These are phyloP conservation scores for Boletus huronensis DNA, from an alignment of 768 basidiomycete species.

Conservation along the genomic window DNA sequence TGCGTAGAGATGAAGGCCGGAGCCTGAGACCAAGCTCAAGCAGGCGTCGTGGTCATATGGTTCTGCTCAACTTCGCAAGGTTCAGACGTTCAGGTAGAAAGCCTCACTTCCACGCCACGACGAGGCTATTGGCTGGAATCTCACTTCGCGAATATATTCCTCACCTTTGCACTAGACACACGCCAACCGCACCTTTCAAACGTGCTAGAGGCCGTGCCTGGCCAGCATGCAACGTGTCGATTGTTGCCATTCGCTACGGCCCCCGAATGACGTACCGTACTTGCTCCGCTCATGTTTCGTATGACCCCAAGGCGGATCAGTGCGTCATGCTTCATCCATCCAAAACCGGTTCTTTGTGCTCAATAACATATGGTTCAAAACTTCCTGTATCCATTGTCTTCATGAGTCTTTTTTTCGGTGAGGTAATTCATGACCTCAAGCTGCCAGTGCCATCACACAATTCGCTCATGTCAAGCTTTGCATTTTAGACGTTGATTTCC, in stretches of 20 bases:
- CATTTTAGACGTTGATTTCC: neutral
- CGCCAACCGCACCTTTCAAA: neutral
- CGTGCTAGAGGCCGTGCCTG: neutral
- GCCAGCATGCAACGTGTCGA: neutral
- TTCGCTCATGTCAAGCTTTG: neutral
- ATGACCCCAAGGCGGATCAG: neutral
- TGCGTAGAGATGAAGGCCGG: neutral
- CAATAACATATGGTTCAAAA: neutral
- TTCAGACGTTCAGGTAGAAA: constrained; percentile 1
- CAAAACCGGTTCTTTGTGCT: neutral
- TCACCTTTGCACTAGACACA: neutral
- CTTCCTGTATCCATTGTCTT: constrained; percentile 11
- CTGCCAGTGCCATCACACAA: neutral
- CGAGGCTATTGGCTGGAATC: neutral
- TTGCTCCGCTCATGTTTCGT: constrained; percentile 13
- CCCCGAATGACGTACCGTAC: neutral
- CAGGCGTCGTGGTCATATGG: neutral
- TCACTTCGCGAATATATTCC: neutral
- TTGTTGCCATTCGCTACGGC: neutral
- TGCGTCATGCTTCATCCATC: constrained; percentile 2
- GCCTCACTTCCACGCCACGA: constrained; percentile 1
- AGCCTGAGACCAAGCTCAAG: neutral
- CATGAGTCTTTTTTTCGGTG: constrained; percentile 1
- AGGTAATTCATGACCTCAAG: neutral
- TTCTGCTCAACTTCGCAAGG: neutral